A percentile compares a stretch with the other conserved stretches of the same genome.
Evolutionary conservation across 495 filamentous ascomycete species (phyloP).

Genomic region (Penicillium bialowiezense): DNA sequence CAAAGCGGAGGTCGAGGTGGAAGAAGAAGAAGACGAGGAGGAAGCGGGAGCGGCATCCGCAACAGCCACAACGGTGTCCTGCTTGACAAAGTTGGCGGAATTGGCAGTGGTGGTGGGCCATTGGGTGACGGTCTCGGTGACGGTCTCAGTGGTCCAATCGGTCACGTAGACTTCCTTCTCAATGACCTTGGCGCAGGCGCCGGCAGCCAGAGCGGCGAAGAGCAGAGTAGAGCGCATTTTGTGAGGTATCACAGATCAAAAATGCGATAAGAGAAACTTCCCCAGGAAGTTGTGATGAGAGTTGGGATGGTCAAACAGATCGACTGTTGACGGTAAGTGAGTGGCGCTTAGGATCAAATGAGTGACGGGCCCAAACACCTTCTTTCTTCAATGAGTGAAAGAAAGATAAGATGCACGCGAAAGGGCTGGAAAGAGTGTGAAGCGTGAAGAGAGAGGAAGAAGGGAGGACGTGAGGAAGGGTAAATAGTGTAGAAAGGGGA

Average conservation of each 20-base stretch:
- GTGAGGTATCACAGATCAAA: constrained; percentile 26
- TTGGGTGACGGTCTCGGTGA: constrained; percentile 61
- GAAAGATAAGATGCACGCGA: constrained; percentile 24
- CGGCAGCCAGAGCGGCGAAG: constrained; percentile 58
- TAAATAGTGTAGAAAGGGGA: constrained; percentile 25
- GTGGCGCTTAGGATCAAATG: constrained; percentile 27
- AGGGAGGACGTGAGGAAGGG: constrained; percentile 18
- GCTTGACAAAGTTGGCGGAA: constrained; percentile 5
- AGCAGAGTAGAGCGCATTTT: constrained; percentile 67
- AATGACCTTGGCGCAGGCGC: constrained; percentile 57
- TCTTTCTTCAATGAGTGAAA: constrained; percentile 36
- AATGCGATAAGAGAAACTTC: constrained; percentile 27
- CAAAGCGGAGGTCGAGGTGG: not conserved
- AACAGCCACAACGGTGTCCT: constrained; percentile 4
- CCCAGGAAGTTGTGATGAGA: constrained; percentile 37
- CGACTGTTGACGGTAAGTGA: constrained; percentile 35
- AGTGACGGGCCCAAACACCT: constrained; percentile 40
- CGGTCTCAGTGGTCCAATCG: constrained; percentile 54
- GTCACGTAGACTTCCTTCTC: constrained; percentile 55
- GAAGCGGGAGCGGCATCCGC: not conserved
- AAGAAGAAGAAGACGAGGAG: not conserved
- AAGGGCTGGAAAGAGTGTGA: constrained; percentile 15
- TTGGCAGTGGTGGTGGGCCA: constrained; percentile 24
- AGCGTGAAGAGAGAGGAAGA: constrained; percentile 12
- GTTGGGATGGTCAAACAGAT: constrained; percentile 30